phyloP scores from a whole-genome alignment of 2,329 filamentous ascomycete genomes.

The Rhynchosporium graminicola region DNA sequence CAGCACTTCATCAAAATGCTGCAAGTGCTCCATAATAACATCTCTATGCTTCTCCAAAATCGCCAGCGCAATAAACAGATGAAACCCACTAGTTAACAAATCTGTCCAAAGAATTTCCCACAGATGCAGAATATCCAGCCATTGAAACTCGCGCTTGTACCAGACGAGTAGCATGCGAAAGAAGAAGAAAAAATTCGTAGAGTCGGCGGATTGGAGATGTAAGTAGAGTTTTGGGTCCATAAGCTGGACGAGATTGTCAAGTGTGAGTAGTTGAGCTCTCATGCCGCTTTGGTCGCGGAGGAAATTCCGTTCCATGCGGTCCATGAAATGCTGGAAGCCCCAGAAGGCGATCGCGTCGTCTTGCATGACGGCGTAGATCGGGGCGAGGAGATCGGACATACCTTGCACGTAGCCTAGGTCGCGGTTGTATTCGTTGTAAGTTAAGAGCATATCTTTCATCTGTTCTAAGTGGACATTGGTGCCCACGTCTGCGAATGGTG shows the following conservation, averaged over 20 bases:
- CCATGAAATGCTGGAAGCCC: conserved; percentile 95
- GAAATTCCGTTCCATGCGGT: conserved; percentile 97
- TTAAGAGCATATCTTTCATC: conserved; percentile 98
- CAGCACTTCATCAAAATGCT: conserved; percentile 94
- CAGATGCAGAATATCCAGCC: conserved; percentile 79
- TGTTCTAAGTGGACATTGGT: conserved; percentile 98
- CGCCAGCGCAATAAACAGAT: conserved; percentile 89
- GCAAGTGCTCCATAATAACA: conserved; percentile 91
- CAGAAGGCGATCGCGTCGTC: conserved; percentile 97
- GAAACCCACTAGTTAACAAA: conserved; percentile 83
- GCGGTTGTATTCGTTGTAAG: conserved; percentile 97
- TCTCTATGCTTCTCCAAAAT: conserved; percentile 96
- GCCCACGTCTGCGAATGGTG: conserved; percentile 86
- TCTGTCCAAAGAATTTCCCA: conserved; percentile 98
- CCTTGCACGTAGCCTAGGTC: conserved; percentile 97
- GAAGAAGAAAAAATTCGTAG: conserved; percentile 99
- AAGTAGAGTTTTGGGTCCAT: conserved; percentile 94
- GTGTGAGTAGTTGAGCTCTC: conserved; percentile 83
- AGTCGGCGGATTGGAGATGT: conserved; percentile 86
- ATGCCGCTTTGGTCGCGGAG: conserved; percentile 94
- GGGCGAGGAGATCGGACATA: conserved; percentile 95
- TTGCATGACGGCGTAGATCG: conserved; percentile 95
- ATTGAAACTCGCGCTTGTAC: conserved; percentile 97
- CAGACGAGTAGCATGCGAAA: conserved; percentile 98
- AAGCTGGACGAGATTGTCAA: conserved; percentile 93